Percentiles rank a stretch among this genome's conserved stretches.
phyloP scores from a whole-genome alignment of 2,329 filamentous ascomycete genomes.

The Calonectria pseudoturangicola region DNA sequence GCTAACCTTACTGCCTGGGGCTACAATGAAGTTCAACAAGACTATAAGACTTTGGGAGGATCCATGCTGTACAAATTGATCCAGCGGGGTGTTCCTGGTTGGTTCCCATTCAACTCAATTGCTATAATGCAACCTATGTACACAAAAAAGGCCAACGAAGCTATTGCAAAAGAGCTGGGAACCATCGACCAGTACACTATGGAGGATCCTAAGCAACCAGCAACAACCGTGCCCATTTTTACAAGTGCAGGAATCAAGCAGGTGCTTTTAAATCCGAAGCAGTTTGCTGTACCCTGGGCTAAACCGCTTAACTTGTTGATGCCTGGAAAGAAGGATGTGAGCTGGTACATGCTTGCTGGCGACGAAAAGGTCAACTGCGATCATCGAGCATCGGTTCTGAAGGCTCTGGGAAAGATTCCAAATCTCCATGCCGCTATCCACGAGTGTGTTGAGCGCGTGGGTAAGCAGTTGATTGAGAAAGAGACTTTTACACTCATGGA shows the following conservation, averaged over 20 bases:
- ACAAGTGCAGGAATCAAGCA: slow-evolving; percentile 56
- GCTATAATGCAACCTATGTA: slow-evolving; percentile 68
- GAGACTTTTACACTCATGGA: slow-evolving; percentile 61
- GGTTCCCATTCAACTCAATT: slow-evolving; percentile 65
- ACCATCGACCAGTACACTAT: slow-evolving; percentile 56
- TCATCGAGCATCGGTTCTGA: slow-evolving; percentile 56
- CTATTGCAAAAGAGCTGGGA: slow-evolving; percentile 62
- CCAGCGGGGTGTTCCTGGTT: slow-evolving; percentile 65
- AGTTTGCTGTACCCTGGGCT: slow-evolving; percentile 60
- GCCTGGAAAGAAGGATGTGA: slow-evolving; percentile 60
- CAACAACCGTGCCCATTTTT: slow-evolving; percentile 54
- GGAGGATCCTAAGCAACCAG: slow-evolving; percentile 60
- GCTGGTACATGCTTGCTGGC: slow-evolving; percentile 64
- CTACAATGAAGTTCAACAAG: slow-evolving; percentile 58
- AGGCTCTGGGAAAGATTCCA: slow-evolving; percentile 60
- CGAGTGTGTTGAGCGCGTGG: slow-evolving; percentile 58
- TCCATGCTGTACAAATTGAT: slow-evolving; percentile 68
- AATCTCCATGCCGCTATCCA: slow-evolving; percentile 57
- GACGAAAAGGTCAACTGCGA: slow-evolving; percentile 57
- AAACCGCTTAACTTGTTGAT: slow-evolving; percentile 57
- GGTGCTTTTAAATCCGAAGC: slow-evolving; percentile 56
- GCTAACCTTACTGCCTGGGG: slow-evolving; percentile 66
- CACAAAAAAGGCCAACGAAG: slow-evolving; percentile 63
- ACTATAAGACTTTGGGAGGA: slow-evolving; percentile 62
- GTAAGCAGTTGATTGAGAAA: slow-evolving; percentile 63